Evolutionary conservation across 805 yeast species (phyloP).

Genomic region (Cephaloascus fragrans): DNA sequence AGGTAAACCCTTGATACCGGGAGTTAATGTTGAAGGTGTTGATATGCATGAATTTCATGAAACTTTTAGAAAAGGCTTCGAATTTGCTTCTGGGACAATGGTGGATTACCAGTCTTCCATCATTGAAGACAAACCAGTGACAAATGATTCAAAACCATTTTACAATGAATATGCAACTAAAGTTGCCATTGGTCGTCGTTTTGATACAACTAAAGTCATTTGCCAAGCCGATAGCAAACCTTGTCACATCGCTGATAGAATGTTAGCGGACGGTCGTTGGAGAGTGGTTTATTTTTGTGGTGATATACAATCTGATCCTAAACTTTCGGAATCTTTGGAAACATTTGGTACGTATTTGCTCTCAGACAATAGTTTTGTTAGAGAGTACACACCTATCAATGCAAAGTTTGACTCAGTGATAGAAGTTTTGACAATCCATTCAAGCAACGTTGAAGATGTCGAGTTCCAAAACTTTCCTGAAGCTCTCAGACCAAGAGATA

Average conservation of each 20-base stretch:
- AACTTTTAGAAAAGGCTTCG: slow-evolving; percentile 15
- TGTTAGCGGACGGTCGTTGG: slow-evolving; percentile 19
- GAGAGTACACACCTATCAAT: slow-evolving; percentile 12
- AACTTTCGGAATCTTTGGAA: slow-evolving; percentile 3
- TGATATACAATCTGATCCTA: slow-evolving; percentile 6
- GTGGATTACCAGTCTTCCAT: slow-evolving; percentile 16
- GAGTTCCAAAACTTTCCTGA: slow-evolving; percentile 17
- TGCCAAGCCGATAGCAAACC: slow-evolving; percentile 16
- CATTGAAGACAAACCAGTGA: slow-evolving; percentile 6
- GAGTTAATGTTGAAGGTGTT: slow-evolving; percentile 10
- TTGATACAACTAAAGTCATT: slow-evolving; percentile 11
- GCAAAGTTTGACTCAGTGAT: slow-evolving; percentile 15
- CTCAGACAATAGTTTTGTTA: slow-evolving; percentile 7
- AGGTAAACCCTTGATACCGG: slow-evolving; percentile 15
- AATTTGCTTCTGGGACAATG: slow-evolving; percentile 18
- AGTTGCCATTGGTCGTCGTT: slow-evolving; percentile 14
- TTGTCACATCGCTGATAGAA: slow-evolving; percentile 10
- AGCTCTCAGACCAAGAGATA: slow-evolving; percentile 12
- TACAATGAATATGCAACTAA: slow-evolving; percentile 9
- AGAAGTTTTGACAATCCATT: slow-evolving; percentile 15
- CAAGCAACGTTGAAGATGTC: slow-evolving; percentile 7
- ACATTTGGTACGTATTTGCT: slow-evolving; percentile 5
- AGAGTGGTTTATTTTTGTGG: slow-evolving; percentile 17
- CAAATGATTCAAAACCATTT: slow-evolving; percentile 1
- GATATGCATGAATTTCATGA: slow-evolving; percentile 16